Evolutionary conservation across 768 basidiomycete species (phyloP).

Genomic region (Rhodotorula paludigena): DNA sequence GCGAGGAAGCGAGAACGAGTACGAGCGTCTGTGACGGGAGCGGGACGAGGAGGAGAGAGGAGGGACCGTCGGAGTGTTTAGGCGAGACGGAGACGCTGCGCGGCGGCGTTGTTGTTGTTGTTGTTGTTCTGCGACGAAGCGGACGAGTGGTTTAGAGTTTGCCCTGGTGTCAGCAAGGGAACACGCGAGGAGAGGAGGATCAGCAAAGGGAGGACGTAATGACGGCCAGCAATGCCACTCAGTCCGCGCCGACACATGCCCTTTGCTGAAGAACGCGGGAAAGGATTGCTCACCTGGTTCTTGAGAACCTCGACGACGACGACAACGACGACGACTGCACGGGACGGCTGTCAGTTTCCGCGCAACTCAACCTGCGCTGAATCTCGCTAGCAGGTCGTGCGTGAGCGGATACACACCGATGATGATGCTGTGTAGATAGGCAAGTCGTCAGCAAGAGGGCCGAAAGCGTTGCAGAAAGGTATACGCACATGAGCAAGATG

Average conservation of each 20-base stretch:
- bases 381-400: too few species aligned
- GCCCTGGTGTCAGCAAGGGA: not conserved
- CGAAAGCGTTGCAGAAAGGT: too few species aligned
- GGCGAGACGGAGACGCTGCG: slow-evolving; percentile 12
- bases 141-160: not conserved
- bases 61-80: not conserved
- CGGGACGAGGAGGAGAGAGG: not conserved
- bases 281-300: not conserved
- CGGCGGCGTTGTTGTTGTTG: slow-evolving; percentile 1
- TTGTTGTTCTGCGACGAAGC: not conserved
- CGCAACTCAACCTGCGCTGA: too few species aligned
- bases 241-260: too few species aligned
- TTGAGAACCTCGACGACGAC: slow-evolving; percentile 8
- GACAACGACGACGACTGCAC: slow-evolving; percentile 2
- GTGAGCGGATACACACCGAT: not conserved
- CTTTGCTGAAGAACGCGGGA: not conserved
- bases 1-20: not conserved
- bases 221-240: too few species aligned
- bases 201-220: too few species aligned
- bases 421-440: not conserved
- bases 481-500: slow-evolving; percentile 7
- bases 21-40: not conserved
- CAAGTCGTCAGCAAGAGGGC: not conserved
- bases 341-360: not conserved
- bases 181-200: not conserved